A percentile compares a stretch with the other conserved stretches of the same genome.
phyloP scores from a whole-genome alignment of 2,329 filamentous ascomycete genomes.

The Microcyclospora pomicola region DNA sequence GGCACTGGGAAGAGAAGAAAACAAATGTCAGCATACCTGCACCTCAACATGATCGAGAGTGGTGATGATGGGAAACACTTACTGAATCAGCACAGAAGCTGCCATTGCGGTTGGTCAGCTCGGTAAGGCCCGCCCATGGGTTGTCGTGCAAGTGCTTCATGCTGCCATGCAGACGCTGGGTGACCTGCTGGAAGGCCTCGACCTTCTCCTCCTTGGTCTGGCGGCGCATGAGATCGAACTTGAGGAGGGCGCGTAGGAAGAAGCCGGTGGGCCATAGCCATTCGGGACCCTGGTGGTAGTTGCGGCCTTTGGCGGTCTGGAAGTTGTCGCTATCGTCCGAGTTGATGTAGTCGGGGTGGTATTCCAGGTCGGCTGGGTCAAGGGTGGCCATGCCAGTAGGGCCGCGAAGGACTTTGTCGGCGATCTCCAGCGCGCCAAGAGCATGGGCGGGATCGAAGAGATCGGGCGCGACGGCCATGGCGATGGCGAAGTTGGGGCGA shows the following conservation, averaged over 20 bases:
- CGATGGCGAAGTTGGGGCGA: slow-evolving; percentile 83
- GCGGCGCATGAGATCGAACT: slow-evolving; percentile 71
- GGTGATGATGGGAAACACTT: slow-evolving; percentile 26
- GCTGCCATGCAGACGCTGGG: slow-evolving; percentile 65
- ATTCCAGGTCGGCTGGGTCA: slow-evolving; percentile 83
- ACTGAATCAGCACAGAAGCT: slow-evolving; percentile 78
- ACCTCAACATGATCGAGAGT: neutral
- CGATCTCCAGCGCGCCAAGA: slow-evolving; percentile 62
- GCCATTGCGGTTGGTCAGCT: slow-evolving; percentile 84
- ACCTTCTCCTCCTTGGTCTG: slow-evolving; percentile 53
- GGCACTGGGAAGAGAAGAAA: slow-evolving; percentile 43
- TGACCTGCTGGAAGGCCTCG: slow-evolving; percentile 92
- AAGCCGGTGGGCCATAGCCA: slow-evolving; percentile 97
- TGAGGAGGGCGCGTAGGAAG: slow-evolving; percentile 80
- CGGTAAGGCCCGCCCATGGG: slow-evolving; percentile 79
- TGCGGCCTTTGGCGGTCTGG: slow-evolving; percentile 80
- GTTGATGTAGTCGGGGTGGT: slow-evolving; percentile 89
- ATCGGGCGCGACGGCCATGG: slow-evolving; percentile 84
- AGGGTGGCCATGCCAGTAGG: slow-evolving; percentile 93
- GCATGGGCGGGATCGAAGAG: slow-evolving; percentile 72
- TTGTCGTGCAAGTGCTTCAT: slow-evolving; percentile 70
- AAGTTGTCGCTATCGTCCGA: slow-evolving; percentile 87
- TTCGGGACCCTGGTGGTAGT: slow-evolving; percentile 96
- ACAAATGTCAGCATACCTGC: neutral
- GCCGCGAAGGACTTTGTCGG: slow-evolving; percentile 66